Conservation (phyloP, 345 rosid genomes). For the Euphorbia lathyris region DNA sequence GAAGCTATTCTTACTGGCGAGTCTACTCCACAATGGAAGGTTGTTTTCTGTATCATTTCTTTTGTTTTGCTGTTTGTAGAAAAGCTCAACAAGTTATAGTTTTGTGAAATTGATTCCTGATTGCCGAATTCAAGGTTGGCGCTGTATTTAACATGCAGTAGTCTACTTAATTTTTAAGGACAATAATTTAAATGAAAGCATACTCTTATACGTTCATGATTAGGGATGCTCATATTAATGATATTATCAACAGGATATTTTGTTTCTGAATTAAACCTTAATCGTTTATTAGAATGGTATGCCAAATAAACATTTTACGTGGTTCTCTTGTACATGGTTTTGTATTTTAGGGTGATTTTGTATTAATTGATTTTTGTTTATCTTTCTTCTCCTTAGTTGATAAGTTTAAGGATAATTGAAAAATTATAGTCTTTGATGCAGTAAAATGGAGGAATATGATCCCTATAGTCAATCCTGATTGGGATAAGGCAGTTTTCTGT, state of each 20-base stretch:
- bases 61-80: background rate
- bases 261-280: background rate
- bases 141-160: background rate
- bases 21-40: conserved; percentile 99
- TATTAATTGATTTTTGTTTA: background rate
- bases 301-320: background rate
- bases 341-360: background rate
- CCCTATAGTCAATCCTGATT: background rate
- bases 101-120: conserved; percentile 1
- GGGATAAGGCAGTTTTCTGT: no score
- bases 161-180: background rate
- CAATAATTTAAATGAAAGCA: background rate
- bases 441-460: background rate
- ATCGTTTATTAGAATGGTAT: background rate
- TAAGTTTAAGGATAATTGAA: background rate
- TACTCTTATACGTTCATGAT: background rate
- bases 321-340: background rate
- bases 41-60: conserved; percentile 32
- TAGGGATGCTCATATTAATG: background rate
- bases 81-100: background rate
- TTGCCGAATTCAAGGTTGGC: background rate
- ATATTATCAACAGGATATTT: background rate
- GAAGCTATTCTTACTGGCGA: conserved; percentile 99
- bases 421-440: background rate
- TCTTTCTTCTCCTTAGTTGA: background rate